Conservation (phyloP, 2,329 filamentous ascomycete genomes). For the Orbilia ellipsospora region DNA sequence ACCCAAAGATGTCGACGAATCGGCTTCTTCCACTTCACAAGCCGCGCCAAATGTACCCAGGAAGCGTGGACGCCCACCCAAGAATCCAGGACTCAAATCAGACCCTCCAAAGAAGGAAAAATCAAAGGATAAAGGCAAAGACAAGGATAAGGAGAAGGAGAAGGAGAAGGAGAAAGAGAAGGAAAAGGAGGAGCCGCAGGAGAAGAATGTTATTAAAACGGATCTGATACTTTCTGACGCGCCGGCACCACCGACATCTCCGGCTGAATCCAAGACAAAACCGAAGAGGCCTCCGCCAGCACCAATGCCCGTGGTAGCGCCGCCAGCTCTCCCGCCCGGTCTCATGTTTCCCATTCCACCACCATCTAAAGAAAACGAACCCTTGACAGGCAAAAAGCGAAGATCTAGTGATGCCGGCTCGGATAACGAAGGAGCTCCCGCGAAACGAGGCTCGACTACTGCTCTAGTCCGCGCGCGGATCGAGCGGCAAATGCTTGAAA, state of each 20-base stretch:
- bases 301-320: conserved; percentile 24
- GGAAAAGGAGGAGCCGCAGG: conserved; percentile 7
- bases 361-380: conserved; percentile 26
- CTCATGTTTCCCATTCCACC: conserved; percentile 25
- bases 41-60: conserved; percentile 14
- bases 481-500: conserved; percentile 58
- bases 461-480: conserved; percentile 55
- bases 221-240: conserved; percentile 33
- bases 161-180: conserved; percentile 23
- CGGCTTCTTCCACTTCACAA: conserved; percentile 35
- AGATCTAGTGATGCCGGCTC: conserved; percentile 47
- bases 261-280: conserved; percentile 29
- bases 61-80: conserved; percentile 49
- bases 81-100: conserved; percentile 34
- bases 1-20: conserved; percentile 43
- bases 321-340: conserved; percentile 28
- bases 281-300: conserved; percentile 24
- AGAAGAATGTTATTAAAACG: conserved; percentile 33
- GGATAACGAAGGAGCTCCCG: conserved; percentile 39
- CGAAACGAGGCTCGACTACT: conserved; percentile 55
- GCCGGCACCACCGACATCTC: conserved; percentile 30
- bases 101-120: conserved; percentile 29
- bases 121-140: conserved; percentile 14
- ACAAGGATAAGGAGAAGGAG: conserved; percentile 21
- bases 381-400: conserved; percentile 21